Evolutionary conservation across 768 basidiomycete species (phyloP).

Genomic region (Myochromella boudieri): DNA sequence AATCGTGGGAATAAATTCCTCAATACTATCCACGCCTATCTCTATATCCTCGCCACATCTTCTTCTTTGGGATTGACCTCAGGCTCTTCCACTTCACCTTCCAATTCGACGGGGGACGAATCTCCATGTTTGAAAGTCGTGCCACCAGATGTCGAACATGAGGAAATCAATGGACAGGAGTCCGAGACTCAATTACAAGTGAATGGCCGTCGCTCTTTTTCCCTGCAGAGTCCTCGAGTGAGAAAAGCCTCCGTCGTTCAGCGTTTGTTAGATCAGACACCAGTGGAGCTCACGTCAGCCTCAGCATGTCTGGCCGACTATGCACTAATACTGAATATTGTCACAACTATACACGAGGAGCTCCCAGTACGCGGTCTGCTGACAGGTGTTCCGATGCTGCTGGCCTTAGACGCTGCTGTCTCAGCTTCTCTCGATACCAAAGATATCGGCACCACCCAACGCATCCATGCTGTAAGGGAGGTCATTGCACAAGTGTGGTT

Average conservation of each 20-base stretch:
- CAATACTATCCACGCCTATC: conserved; percentile 77
- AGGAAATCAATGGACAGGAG: conserved; percentile 25
- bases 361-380: conserved; percentile 76
- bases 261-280: conserved; percentile 49
- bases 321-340: conserved; percentile 63
- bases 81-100: conserved; percentile 40
- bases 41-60: conserved; percentile 77
- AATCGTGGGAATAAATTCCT: conserved; percentile 71
- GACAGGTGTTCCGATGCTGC: conserved; percentile 81
- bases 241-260: conserved; percentile 58
- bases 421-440: conserved; percentile 41
- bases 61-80: conserved; percentile 54
- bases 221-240: conserved; percentile 45
- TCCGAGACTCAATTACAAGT: conserved; percentile 30
- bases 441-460: conserved; percentile 38
- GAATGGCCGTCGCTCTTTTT: conserved; percentile 46
- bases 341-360: conserved; percentile 65
- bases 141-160: conserved; percentile 29
- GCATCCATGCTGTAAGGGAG: conserved; percentile 58
- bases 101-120: conserved; percentile 28
- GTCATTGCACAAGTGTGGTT: conserved; percentile 67
- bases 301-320: conserved; percentile 76
- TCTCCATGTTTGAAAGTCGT: conserved; percentile 30
- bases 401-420: conserved; percentile 65
- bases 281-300: conserved; percentile 39